A percentile compares a stretch with the other conserved stretches of the same genome.
Conservation (phyloP, 2,329 filamentous ascomycete genomes). For the Ophidiomyces ophidiicola region DNA sequence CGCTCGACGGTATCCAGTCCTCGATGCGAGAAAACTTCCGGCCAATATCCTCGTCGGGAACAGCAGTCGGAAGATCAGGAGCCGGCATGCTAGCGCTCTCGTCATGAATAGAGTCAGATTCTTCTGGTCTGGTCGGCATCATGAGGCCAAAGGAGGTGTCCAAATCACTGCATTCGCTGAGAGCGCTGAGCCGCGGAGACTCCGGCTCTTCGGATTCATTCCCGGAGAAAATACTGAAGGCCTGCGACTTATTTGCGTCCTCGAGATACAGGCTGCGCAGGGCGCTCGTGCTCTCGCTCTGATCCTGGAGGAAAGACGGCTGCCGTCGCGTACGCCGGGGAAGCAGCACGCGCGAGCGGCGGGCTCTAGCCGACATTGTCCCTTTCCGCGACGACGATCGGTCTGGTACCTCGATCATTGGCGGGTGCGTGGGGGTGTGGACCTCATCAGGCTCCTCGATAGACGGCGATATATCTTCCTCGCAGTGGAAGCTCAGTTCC, state of each 20-base stretch:
- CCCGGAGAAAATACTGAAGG: slow-evolving; percentile 28
- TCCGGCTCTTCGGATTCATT: slow-evolving; percentile 24
- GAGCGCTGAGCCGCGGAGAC: slow-evolving; percentile 33
- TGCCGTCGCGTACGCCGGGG: slow-evolving; percentile 21
- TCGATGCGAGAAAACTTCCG: slow-evolving; percentile 20
- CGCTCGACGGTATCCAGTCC: slow-evolving; percentile 24
- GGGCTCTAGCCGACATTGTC: slow-evolving; percentile 15
- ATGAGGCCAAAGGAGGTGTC: slow-evolving; percentile 22
- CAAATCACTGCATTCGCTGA: slow-evolving; percentile 36
- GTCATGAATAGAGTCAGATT: not conserved
- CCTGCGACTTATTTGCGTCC: slow-evolving; percentile 22
- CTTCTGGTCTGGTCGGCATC: slow-evolving; percentile 12
- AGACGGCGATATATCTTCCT: not conserved
- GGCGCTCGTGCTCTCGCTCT: slow-evolving; percentile 27
- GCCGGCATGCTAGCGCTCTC: not conserved
- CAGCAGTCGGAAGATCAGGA: not conserved
- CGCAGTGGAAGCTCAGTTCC: slow-evolving; percentile 16
- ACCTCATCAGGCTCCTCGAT: not conserved
- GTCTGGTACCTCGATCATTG: slow-evolving; percentile 28
- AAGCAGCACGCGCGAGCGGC: slow-evolving; percentile 18
- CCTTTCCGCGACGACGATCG: slow-evolving; percentile 28
- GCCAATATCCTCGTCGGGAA: not conserved
- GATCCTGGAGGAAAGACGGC: slow-evolving; percentile 31
- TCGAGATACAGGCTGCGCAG: slow-evolving; percentile 30
- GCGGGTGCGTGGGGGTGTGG: slow-evolving; percentile 20